phyloP scores from a whole-genome alignment of 495 filamentous ascomycete genomes.

The Hypomontagnella submonticulosa region DNA sequence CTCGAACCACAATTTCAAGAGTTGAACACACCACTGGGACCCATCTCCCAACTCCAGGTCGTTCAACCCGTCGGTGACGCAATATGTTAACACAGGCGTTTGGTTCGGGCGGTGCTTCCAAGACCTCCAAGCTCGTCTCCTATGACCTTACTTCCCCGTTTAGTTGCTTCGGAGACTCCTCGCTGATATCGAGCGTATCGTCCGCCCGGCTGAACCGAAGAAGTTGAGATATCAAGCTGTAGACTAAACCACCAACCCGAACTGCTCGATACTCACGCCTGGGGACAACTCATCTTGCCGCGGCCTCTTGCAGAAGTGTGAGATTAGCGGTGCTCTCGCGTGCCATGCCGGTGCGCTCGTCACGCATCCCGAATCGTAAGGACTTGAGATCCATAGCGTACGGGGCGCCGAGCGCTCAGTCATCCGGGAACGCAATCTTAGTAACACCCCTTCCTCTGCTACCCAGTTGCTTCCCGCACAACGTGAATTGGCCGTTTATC shows the following conservation, averaged over 20 bases:
- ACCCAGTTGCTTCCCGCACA: slow-evolving; percentile 13
- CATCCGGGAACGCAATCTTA: slow-evolving; percentile 6
- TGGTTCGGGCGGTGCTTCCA: neutral
- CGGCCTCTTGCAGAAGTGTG: slow-evolving; percentile 13
- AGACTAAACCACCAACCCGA: slow-evolving; percentile 16
- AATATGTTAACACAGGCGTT: slow-evolving; percentile 8
- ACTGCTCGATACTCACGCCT: slow-evolving; percentile 14
- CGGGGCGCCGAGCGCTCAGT: neutral
- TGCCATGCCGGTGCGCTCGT: slow-evolving; percentile 21
- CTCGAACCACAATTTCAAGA: slow-evolving; percentile 12
- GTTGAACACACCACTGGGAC: slow-evolving; percentile 5
- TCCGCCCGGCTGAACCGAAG: slow-evolving; percentile 6
- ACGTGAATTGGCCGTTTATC: slow-evolving; percentile 6
- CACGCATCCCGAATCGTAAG: slow-evolving; percentile 4
- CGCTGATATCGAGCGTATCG: neutral
- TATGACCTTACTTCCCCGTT: slow-evolving; percentile 3
- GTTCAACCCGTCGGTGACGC: slow-evolving; percentile 22
- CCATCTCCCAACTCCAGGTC: slow-evolving; percentile 18
- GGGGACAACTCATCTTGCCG: neutral
- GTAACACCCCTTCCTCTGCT: slow-evolving; percentile 12
- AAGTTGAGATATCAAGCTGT: slow-evolving; percentile 14
- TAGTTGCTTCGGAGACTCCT: slow-evolving; percentile 1
- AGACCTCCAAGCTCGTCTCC: slow-evolving; percentile 1
- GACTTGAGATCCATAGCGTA: slow-evolving; percentile 19
- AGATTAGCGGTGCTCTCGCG: slow-evolving; percentile 16